Base-by-base conservation (phyloP, 805 yeast species). In the Starmerella sirachaensis region DNA sequence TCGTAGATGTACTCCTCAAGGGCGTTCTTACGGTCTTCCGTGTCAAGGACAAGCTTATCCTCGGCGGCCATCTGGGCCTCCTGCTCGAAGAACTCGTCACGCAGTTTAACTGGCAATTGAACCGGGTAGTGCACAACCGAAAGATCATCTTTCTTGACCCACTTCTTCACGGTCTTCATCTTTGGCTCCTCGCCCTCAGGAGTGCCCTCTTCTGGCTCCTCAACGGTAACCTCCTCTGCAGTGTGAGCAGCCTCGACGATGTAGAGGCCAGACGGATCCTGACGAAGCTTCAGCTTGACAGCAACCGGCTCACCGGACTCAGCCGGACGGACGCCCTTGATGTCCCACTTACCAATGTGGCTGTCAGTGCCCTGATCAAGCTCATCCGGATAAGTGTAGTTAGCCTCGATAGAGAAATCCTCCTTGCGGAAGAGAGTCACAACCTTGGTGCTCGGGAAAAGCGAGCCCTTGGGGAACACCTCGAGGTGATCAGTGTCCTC, bases 1-100 rank as follows among this genome's bases (percentile, higher is more conserved):
- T 84, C 93, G 68, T 91, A 91, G 57, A 91, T 91, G 72, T 91
- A 91, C 72, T 91, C 99, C 72, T 91, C 98, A 46, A 91, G 72
- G 49, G 94, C 91, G 63, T 91, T 91, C 79, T 91, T 91, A 65
- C 85, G 84, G 68, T 91, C 96, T 71, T 91, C 97, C 50, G 97
- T 91, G 68, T 91, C 97, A 51, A 93, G 93, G 50, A 91, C 96
- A 54, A 88, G 77, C 70, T 86, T 91, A 66, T 91, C 99, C 58
- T 78, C 85, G 60, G 84, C 74, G 49, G 74, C 70, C 77, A 91
- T 66, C 61, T 78, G 71, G 57, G 74, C 74, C 70, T 91, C 99
- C 62, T 68, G 67, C 72, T 91, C 97, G 46, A 79, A 70, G 50
- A 68, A 70, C 38, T 63, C 65, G 54, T 76, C 68, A 62, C 83